These are phyloP conservation scores for Phyllachora maydis DNA, from an alignment of 2,329 filamentous ascomycete genomes.

Conservation along the genomic window DNA sequence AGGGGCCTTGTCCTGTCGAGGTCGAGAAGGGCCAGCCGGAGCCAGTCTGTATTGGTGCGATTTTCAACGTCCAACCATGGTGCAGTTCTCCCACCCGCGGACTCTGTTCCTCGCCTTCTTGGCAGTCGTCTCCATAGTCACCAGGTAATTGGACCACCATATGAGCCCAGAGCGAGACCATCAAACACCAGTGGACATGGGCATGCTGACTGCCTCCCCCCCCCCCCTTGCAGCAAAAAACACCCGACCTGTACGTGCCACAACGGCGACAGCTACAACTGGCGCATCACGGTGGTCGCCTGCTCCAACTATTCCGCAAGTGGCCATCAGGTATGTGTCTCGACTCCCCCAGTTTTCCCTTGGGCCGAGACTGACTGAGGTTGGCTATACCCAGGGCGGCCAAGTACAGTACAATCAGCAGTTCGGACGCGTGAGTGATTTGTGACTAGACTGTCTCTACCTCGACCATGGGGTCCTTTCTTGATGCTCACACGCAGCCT, in stretches of 20 bases:
- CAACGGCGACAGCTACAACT: background rate
- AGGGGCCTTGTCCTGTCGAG: too few species aligned
- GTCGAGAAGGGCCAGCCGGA: too few species aligned
- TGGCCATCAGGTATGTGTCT: background rate
- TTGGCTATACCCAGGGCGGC: background rate
- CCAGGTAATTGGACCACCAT: too few species aligned
- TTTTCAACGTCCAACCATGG: too few species aligned
- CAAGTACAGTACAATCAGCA: background rate
- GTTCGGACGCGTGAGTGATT: background rate
- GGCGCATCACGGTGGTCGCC: background rate
- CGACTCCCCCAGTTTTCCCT: background rate
- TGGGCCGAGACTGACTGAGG: background rate
- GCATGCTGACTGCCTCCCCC: background rate
- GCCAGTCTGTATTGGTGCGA: too few species aligned
- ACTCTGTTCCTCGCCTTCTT: too few species aligned
- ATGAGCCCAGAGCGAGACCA: too few species aligned
- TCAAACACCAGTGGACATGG: too few species aligned
- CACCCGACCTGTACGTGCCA: background rate
- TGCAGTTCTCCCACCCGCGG: too few species aligned
- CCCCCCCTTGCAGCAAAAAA: background rate
- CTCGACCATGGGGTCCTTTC: background rate
- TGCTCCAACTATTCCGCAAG: background rate
- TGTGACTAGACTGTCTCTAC: background rate
- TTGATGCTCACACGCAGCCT: too few species aligned
- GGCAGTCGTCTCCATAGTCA: too few species aligned